Conservation (phyloP, 768 basidiomycete species). For the Lyophyllum atratum region DNA sequence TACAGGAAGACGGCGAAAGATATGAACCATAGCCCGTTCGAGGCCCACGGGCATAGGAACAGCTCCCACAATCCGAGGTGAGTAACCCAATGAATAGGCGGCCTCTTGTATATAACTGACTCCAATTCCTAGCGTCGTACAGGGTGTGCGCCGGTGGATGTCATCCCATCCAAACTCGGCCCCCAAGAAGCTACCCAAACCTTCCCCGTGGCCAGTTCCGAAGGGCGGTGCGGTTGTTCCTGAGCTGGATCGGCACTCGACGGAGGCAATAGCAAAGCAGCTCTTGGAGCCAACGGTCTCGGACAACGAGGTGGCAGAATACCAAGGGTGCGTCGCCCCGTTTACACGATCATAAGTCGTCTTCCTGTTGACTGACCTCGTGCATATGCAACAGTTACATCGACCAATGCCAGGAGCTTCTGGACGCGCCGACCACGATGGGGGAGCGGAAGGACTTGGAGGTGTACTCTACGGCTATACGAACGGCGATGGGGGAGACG, state of each 20-base stretch:
- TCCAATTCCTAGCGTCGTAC: constrained; percentile 55
- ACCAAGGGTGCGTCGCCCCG: constrained; percentile 55
- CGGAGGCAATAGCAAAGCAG: constrained; percentile 57
- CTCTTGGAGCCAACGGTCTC: constrained; percentile 66
- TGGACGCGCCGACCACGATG: constrained; percentile 54
- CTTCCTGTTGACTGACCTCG: constrained; percentile 1
- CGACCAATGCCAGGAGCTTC: constrained; percentile 68
- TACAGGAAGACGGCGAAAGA: constrained; percentile 69
- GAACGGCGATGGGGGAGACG: constrained; percentile 45
- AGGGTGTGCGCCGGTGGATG: constrained; percentile 81
- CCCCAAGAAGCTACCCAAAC: constrained; percentile 41
- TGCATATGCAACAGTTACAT: constrained; percentile 54
- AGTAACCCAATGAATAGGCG: constrained; percentile 2
- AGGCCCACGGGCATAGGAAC: constrained; percentile 49
- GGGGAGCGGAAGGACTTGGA: constrained; percentile 62
- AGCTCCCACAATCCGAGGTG: constrained; percentile 38
- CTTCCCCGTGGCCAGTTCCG: constrained; percentile 34
- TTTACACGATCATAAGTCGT: background rate
- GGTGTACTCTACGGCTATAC: constrained; percentile 54
- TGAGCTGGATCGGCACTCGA: constrained; percentile 47
- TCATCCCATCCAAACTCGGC: constrained; percentile 49
- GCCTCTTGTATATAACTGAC: background rate
- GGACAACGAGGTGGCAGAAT: constrained; percentile 67
- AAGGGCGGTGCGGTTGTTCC: constrained; percentile 31
- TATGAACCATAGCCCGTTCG: constrained; percentile 75